These are phyloP conservation scores for Cercospora zeina DNA, from an alignment of 2,329 filamentous ascomycete genomes.

Conservation along the genomic window DNA sequence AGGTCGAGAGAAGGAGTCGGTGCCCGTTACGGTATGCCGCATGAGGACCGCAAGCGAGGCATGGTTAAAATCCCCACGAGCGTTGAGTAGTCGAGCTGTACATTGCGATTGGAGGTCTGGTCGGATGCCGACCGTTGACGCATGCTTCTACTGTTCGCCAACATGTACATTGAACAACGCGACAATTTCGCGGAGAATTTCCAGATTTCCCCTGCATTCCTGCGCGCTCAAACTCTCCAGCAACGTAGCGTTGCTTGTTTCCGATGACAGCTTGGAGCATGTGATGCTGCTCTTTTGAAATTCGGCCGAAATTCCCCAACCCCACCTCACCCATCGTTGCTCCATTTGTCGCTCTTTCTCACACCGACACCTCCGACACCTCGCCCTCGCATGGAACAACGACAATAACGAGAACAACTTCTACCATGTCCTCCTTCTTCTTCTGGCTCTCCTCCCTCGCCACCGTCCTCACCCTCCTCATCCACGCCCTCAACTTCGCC, in stretches of 20 bases:
- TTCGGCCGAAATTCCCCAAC: conserved; percentile 15
- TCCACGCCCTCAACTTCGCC: conserved; percentile 42
- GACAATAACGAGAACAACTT: not conserved
- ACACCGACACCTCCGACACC: conserved; percentile 4
- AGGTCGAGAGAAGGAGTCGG: conserved; percentile 57
- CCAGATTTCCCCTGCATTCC: not conserved
- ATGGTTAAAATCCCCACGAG: conserved; percentile 63
- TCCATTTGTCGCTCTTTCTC: conserved; percentile 1
- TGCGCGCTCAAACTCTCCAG: not conserved
- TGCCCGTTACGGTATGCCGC: conserved; percentile 62
- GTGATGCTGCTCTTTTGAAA: conserved; percentile 15
- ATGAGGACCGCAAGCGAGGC: conserved; percentile 63
- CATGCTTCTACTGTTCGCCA: not conserved
- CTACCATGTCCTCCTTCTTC: conserved; percentile 32
- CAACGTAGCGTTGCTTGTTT: not conserved
- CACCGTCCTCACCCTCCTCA: conserved; percentile 36
- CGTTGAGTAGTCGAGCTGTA: conserved; percentile 47
- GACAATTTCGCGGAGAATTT: conserved; percentile 2
- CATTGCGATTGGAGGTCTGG: conserved; percentile 1
- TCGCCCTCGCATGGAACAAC: conserved; percentile 9
- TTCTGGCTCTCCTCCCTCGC: conserved; percentile 33
- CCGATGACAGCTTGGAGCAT: conserved; percentile 10
- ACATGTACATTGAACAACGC: conserved; percentile 20
- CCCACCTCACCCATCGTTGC: conserved; percentile 17
- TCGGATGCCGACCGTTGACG: not conserved